Evolutionary conservation across 1,139 yeast genomes (phyloP), one percentile per base, ranked within the genome.

Genomic region (Yamadazyma diddensiae): DNA sequence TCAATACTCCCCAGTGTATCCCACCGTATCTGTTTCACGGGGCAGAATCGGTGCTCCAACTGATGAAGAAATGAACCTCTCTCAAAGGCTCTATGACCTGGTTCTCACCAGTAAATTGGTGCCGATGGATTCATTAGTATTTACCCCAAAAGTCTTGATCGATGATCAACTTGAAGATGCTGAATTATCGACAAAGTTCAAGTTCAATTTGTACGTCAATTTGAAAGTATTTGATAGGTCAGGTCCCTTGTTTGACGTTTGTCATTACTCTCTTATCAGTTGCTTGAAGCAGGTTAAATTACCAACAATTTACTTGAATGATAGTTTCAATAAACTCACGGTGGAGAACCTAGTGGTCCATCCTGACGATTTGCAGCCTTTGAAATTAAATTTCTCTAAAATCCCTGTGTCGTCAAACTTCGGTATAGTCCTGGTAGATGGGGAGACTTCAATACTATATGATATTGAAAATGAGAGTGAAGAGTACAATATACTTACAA

Each of bases 41-140:
- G 95, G 95, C 13, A 67, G 87, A 35, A 35, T 42, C 0, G 86
- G 88, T 21, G 87, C 92, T 3, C 97, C 97, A 15, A 80, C 94
- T 1, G 88, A 82, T 45, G 97, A 90, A 59, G 97, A 90, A 56
- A 87, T 86, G 84, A 78, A 76, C 19, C 52, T 85, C 21, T 77
- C 94, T 3, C 95, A 86, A 54, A 66, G 68, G 37, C 50, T 86
- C 20, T 78, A 76, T 48, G 86, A 85, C 45, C 58, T 70, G 3
- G 52, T 82, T 11, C 57, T 75, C 35, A 79, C 76, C 44, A 69
- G 81, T 13, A 74, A 75, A 31, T 41, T 81, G 13, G 56, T 84
- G 19, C 65, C 75, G 3, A 58, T 62, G 29, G 52, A 59, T n/a
- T 31, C 35, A 6, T 27, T 46, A 5, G 23, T 28, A 6, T 41